A percentile compares a stretch with the other conserved stretches of the same genome.
These are phyloP conservation scores for Aureobasidium sp. DNA, from an alignment of 2,329 filamentous ascomycete species.

Conservation along the genomic window DNA sequence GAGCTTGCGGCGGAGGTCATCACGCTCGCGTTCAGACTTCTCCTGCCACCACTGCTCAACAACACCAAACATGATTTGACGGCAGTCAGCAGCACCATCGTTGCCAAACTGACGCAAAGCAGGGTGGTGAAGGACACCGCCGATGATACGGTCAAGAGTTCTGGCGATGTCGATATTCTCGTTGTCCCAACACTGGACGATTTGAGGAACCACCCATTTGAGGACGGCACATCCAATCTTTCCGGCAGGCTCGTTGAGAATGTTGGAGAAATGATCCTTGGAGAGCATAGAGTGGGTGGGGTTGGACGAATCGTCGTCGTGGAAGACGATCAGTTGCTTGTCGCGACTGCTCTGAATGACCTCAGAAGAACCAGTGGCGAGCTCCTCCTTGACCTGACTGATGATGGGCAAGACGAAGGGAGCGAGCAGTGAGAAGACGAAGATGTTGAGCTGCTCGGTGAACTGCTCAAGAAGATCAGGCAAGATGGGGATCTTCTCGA, in stretches of 20 bases:
- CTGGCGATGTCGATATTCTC: slow-evolving; percentile 60
- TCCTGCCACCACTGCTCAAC: slow-evolving; percentile 76
- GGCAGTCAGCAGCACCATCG: slow-evolving; percentile 64
- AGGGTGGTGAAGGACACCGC: slow-evolving; percentile 81
- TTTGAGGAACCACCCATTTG: slow-evolving; percentile 78
- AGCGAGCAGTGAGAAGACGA: slow-evolving; percentile 85
- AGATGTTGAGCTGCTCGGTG: slow-evolving; percentile 78
- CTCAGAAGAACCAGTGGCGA: slow-evolving; percentile 76
- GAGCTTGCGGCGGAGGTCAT: slow-evolving; percentile 65
- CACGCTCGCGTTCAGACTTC: slow-evolving; percentile 53
- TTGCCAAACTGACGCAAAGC: slow-evolving; percentile 50
- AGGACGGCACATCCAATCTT: slow-evolving; percentile 71
- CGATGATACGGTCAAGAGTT: slow-evolving; percentile 62
- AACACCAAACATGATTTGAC: slow-evolving; percentile 66
- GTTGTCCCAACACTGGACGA: slow-evolving; percentile 83
- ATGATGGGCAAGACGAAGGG: slow-evolving; percentile 83
- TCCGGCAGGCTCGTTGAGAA: slow-evolving; percentile 81
- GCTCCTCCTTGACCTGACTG: slow-evolving; percentile 75
- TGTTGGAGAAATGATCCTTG: slow-evolving; percentile 89
- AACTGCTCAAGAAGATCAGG: slow-evolving; percentile 79
- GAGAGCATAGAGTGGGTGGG: slow-evolving; percentile 94
- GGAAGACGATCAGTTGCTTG: slow-evolving; percentile 80
- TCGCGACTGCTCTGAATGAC: slow-evolving; percentile 78
- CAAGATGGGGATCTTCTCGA: slow-evolving; percentile 78
- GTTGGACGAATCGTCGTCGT: slow-evolving; percentile 66